Conservation (phyloP, 2,329 filamentous ascomycete genomes). For the Albifimbria verrucaria region DNA sequence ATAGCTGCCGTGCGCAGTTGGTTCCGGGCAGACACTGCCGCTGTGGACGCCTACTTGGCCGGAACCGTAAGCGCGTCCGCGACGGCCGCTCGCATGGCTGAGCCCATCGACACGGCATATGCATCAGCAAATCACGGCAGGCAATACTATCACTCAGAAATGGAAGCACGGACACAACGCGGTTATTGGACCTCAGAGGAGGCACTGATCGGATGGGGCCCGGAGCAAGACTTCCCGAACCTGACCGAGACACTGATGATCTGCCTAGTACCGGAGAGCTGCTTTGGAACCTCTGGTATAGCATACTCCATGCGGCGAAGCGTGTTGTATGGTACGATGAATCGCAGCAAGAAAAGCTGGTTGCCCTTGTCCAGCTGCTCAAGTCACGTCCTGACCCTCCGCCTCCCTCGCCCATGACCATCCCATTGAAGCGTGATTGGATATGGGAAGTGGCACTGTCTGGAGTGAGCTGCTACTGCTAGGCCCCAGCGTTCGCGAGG, state of each 20-base stretch:
- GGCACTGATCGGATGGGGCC: not conserved
- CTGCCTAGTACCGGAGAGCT: not conserved
- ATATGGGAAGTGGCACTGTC: not conserved
- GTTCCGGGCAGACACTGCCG: not conserved
- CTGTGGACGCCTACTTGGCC: slow-evolving; percentile 1
- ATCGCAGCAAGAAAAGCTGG: slow-evolving; percentile 1
- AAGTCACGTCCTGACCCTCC: slow-evolving; percentile 4
- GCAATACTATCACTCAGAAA: not conserved
- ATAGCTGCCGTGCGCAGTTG: slow-evolving; percentile 1
- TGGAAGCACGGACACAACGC: not conserved
- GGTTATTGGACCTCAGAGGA: not conserved
- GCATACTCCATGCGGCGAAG: slow-evolving; percentile 1
- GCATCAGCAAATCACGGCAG: slow-evolving; percentile 1
- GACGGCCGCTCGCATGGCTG: not conserved
- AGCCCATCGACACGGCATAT: slow-evolving; percentile 3
- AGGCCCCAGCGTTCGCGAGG: not conserved
- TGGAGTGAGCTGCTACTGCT: slow-evolving; percentile 5
- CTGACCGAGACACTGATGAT: not conserved
- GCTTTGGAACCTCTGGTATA: slow-evolving; percentile 4
- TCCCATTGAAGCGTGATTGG: slow-evolving; percentile 2
- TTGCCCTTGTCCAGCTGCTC: slow-evolving; percentile 2
- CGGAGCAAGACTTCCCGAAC: slow-evolving; percentile 1
- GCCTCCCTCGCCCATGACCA: not conserved
- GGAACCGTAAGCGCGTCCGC: not conserved
- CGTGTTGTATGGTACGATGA: not conserved